phyloP scores from a whole-genome alignment of 805 yeast species.

The Schwanniomyces polymorphus region DNA sequence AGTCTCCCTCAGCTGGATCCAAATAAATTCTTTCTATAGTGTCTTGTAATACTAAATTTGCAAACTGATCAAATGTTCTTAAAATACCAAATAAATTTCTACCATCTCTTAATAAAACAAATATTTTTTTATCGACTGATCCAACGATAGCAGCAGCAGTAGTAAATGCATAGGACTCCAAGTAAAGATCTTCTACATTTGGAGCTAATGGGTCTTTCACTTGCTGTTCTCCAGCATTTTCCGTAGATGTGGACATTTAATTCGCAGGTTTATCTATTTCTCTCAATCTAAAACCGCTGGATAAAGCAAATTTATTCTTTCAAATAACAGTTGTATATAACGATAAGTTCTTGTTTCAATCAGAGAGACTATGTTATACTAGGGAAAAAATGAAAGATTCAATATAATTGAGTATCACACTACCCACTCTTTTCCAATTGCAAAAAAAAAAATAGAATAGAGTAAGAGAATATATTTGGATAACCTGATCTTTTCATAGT shows the following conservation, averaged over 20 bases:
- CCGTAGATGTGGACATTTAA: conserved; percentile 7
- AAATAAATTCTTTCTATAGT: conserved; percentile 82
- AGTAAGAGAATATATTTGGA: too few relatives aligned
- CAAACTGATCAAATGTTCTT: conserved; percentile 94
- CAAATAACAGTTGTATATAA: neutral
- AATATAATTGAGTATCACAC: neutral
- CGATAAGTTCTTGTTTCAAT: neutral
- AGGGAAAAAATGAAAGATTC: neutral
- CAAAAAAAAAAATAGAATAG: neutral
- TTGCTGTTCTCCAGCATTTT: conserved; percentile 8
- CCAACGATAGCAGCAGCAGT: conserved; percentile 91
- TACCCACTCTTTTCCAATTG: neutral
- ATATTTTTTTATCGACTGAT: conserved; percentile 78
- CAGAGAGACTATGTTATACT: neutral
- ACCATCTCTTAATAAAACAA: conserved; percentile 88
- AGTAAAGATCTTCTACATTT: conserved; percentile 56
- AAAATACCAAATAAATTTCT: conserved; percentile 83
- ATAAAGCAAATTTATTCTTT: neutral
- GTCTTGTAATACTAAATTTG: conserved; percentile 90
- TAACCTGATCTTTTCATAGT: neutral
- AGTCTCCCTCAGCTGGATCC: conserved; percentile 29
- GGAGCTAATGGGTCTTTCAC: conserved; percentile 21
- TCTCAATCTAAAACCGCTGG: neutral
- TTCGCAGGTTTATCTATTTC: neutral
- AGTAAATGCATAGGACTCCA: conserved; percentile 80